phyloP scores from a whole-genome alignment of 176 grass and related monocot genomes.

The Zoysia japonica region DNA sequence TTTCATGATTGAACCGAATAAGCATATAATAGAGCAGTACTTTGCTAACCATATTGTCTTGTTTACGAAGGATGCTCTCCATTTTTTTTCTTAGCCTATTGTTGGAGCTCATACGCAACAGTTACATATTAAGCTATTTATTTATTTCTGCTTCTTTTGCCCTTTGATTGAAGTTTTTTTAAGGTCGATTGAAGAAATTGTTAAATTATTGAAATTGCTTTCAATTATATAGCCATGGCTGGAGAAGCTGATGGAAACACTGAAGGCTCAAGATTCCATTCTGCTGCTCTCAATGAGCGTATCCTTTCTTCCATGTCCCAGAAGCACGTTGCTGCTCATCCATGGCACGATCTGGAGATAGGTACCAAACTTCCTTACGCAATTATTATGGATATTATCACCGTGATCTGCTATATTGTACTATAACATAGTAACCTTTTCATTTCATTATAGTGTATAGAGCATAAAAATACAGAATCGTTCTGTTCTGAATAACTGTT shows the following conservation, averaged over 20 bases:
- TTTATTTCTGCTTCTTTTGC: background rate
- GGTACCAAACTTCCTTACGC: conserved; percentile 38
- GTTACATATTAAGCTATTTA: background rate
- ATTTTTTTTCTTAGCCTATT: background rate
- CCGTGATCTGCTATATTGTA: conserved; percentile 22
- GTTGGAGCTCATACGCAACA: background rate
- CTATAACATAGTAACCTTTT: conserved; percentile 13
- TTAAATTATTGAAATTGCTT: conserved; percentile 23
- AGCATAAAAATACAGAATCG: background rate
- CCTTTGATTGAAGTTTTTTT: background rate
- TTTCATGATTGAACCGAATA: background rate
- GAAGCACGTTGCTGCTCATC: conserved; percentile 81
- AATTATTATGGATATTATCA: background rate
- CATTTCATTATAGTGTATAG: background rate
- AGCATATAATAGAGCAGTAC: background rate
- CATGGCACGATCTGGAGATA: conserved; percentile 97
- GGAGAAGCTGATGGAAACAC: conserved; percentile 53
- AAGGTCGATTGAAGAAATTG: background rate
- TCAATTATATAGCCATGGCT: conserved; percentile 65
- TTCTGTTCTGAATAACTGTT: background rate
- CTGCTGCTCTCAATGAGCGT: conserved; percentile 73
- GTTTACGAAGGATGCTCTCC: too few species aligned
- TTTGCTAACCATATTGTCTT: too few species aligned
- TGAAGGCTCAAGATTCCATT: conserved; percentile 39
- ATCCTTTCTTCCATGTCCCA: conserved; percentile 89